These are phyloP conservation scores for Cutaneotrichosporon sp. DNA, from an alignment of 1,284 basidiomycete species.

Conservation along the genomic window DNA sequence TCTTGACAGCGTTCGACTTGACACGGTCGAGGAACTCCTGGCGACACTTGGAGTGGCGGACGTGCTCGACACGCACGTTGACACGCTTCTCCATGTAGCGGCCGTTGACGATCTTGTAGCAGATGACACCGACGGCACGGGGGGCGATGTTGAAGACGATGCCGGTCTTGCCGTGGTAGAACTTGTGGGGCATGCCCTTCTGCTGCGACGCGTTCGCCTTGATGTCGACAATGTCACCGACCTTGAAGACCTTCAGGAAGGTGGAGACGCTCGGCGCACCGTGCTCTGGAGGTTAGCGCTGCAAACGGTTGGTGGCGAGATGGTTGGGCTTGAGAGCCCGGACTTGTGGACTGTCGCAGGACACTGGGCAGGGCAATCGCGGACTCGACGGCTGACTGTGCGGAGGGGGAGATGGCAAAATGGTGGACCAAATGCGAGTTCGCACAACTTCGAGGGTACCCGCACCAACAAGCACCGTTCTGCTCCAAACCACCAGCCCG, in stretches of 20 bases:
- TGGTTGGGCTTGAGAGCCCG: background rate
- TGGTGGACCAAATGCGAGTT: too few relatives aligned
- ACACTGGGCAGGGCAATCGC: too few relatives aligned
- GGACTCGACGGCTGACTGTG: too few relatives aligned
- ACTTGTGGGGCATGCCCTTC: constrained; percentile 99
- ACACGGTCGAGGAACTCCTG: constrained; percentile 98
- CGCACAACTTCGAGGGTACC: too few relatives aligned
- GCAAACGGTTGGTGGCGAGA: background rate
- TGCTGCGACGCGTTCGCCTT: constrained; percentile 98
- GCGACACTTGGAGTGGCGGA: constrained; percentile 96
- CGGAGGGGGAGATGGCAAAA: background rate
- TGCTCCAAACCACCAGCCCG: too few relatives aligned
- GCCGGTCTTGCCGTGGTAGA: constrained; percentile 64
- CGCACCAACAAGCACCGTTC: too few relatives aligned
- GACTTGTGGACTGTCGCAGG: too few relatives aligned
- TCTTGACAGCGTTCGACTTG: constrained; percentile 82
- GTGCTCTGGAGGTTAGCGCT: constrained; percentile 59
- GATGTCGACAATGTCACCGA: constrained; percentile 99
- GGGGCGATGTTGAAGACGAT: constrained; percentile 98
- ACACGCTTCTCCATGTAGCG: constrained; percentile 99
- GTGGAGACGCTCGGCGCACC: constrained; percentile 88
- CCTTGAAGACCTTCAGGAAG: constrained; percentile 85
- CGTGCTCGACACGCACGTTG: constrained; percentile 97
- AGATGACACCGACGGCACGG: constrained; percentile 90
- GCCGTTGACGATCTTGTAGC: constrained; percentile 98